Percentiles rank a stretch among this genome's conserved stretches.
phyloP scores from a whole-genome alignment of 1,284 basidiomycete species.

The Ceratobasidium papillatum region DNA sequence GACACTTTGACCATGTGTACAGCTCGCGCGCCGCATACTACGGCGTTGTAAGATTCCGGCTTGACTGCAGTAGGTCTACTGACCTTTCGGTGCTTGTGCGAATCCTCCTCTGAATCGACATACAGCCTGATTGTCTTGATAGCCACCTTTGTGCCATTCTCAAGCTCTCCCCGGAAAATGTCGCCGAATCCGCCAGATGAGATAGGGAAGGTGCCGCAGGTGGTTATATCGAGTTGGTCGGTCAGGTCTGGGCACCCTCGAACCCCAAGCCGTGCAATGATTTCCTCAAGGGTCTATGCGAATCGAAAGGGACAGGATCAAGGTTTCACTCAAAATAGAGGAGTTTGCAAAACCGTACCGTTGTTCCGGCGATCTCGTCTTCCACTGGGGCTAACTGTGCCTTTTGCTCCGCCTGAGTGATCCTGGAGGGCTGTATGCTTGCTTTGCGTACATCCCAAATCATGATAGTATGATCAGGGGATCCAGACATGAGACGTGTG shows the following conservation, averaged over 20 bases:
- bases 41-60: neutral
- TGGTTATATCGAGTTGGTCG: neutral
- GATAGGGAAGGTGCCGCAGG: neutral
- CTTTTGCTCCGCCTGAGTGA: neutral
- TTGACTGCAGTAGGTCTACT: neutral
- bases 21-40: conserved; percentile 4
- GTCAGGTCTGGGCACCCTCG: conserved; percentile 8
- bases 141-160: neutral
- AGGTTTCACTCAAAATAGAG: neutral
- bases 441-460: conserved; percentile 75
- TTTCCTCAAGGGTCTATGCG: neutral
- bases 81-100: neutral
- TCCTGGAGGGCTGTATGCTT: neutral
- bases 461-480: conserved; percentile 86
- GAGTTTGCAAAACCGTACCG: neutral
- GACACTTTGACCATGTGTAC: conserved; percentile 24
- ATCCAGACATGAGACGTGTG: conserved; percentile 78
- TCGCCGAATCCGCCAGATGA: conserved; percentile 10
- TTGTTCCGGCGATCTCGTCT: neutral
- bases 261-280: neutral
- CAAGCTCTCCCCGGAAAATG: neutral
- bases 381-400: too few species aligned
- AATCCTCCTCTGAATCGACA: neutral
- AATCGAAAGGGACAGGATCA: neutral
- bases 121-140: conserved; percentile 12